A percentile compares a stretch with the other conserved stretches of the same genome.
phyloP scores from a whole-genome alignment of 345 rosid genomes.

The Pugionium cornutum region DNA sequence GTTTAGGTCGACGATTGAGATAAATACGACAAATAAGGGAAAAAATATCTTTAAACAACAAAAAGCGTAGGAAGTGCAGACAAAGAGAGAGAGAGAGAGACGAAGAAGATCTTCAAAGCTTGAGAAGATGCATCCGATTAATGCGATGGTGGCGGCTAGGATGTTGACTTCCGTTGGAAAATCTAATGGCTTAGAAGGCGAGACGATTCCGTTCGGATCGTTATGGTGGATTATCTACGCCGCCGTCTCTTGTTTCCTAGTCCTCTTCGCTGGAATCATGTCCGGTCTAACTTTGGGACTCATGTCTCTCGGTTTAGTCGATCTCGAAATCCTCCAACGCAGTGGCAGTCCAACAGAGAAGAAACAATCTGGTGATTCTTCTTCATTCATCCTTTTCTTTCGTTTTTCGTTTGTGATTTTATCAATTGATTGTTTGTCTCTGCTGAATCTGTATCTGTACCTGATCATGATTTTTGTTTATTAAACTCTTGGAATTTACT shows the following conservation, averaged over 20 bases:
- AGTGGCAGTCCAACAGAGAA: conserved; percentile 79
- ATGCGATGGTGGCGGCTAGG: conserved; percentile 57
- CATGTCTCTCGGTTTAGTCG: conserved; percentile 91
- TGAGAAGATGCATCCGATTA: conserved; percentile 56
- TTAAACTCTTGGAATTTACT: neutral
- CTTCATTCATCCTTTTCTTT: neutral
- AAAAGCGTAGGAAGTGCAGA: neutral
- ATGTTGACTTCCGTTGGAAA: conserved; percentile 43
- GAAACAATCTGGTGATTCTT: conserved; percentile 76
- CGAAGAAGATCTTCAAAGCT: neutral
- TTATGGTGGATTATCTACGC: conserved; percentile 62
- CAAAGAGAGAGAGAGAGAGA: conserved; percentile 11
- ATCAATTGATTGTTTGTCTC: neutral
- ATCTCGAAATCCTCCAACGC: conserved; percentile 88
- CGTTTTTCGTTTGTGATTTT: too few species aligned
- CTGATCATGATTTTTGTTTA: neutral
- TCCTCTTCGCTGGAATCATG: conserved; percentile 93
- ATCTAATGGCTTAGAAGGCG: conserved; percentile 30
- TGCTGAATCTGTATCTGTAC: neutral
- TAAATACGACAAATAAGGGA: neutral
- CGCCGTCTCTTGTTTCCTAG: conserved; percentile 73
- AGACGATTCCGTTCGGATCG: conserved; percentile 60
- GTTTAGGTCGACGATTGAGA: neutral
- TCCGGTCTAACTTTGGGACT: conserved; percentile 93
- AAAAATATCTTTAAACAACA: neutral